phyloP scores from a whole-genome alignment of 2,329 filamentous ascomycete species.

The Phaeosphaeriaceae sp. region DNA sequence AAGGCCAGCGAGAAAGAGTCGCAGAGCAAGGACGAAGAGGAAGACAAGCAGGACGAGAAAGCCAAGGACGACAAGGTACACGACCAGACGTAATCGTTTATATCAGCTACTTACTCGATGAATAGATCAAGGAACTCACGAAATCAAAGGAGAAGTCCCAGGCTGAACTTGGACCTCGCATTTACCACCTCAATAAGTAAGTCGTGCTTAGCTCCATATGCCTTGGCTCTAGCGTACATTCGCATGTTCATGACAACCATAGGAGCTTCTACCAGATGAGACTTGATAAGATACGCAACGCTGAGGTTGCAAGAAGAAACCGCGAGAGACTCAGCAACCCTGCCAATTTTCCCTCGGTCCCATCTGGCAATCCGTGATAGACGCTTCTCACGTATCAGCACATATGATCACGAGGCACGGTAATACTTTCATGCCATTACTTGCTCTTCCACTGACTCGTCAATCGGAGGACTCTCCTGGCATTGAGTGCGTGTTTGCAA shows the following conservation, averaged over 20 bases:
- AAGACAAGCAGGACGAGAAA: conserved; percentile 69
- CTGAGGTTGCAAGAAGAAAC: conserved; percentile 81
- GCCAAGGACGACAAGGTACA: conserved; percentile 65
- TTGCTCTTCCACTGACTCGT: not conserved
- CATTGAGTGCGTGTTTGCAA: conserved; percentile 6
- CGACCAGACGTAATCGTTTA: not conserved
- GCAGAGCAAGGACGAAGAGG: conserved; percentile 67
- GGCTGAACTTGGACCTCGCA: conserved; percentile 72
- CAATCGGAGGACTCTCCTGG: not conserved
- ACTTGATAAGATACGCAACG: conserved; percentile 76
- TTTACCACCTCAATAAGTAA: conserved; percentile 85
- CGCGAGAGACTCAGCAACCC: conserved; percentile 81
- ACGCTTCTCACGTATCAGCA: conserved; percentile 1
- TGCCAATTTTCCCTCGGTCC: conserved; percentile 83
- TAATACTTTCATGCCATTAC: not conserved
- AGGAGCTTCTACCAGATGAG: conserved; percentile 89
- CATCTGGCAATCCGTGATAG: conserved; percentile 60
- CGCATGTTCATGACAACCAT: conserved; percentile 5
- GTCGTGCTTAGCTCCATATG: not conserved
- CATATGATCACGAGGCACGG: not conserved
- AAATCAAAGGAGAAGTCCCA: conserved; percentile 54
- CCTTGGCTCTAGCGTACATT: not conserved
- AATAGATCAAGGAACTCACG: conserved; percentile 56
- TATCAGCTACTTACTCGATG: conserved; percentile 8
- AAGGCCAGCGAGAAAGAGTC: conserved; percentile 66